Evolutionary conservation across 2,329 filamentous ascomycete genomes (phyloP).

Genomic region (Penicillium vulpinum): DNA sequence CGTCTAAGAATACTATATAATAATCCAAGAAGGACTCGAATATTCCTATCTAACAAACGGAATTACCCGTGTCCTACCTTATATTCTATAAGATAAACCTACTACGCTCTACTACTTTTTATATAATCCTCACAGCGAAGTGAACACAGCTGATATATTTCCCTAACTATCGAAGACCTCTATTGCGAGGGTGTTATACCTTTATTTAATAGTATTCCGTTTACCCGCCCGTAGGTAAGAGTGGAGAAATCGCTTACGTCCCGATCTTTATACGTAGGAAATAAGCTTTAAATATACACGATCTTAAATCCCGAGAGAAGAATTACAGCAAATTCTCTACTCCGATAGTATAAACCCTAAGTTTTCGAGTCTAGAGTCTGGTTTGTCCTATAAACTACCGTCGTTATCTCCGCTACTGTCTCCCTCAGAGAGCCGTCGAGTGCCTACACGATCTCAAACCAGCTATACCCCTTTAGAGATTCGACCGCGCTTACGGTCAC

Average conservation of each 20-base stretch:
- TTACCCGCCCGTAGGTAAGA: neutral
- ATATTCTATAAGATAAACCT: conserved; percentile 22
- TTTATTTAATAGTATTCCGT: neutral
- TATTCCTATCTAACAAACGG: neutral
- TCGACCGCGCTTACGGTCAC: neutral
- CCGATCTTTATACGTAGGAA: neutral
- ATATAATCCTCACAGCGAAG: conserved; percentile 21
- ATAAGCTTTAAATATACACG: neutral
- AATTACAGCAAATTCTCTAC: neutral
- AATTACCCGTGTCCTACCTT: conserved; percentile 6
- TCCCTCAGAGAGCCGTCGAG: neutral
- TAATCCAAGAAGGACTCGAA: too few species aligned
- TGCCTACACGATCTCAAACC: neutral
- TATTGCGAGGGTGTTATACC: neutral
- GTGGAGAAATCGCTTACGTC: too few species aligned
- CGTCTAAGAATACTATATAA: neutral
- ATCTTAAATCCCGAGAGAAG: neutral
- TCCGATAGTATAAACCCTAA: neutral
- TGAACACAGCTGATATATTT: too few species aligned
- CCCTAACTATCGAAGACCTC: neutral
- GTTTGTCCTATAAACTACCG: neutral
- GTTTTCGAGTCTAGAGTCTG: neutral
- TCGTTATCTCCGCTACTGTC: neutral
- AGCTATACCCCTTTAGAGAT: neutral
- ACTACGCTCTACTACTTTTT: conserved; percentile 28